Base-by-base conservation (phyloP, 2,329 filamentous ascomycete species). In the Alternaria sp. region DNA sequence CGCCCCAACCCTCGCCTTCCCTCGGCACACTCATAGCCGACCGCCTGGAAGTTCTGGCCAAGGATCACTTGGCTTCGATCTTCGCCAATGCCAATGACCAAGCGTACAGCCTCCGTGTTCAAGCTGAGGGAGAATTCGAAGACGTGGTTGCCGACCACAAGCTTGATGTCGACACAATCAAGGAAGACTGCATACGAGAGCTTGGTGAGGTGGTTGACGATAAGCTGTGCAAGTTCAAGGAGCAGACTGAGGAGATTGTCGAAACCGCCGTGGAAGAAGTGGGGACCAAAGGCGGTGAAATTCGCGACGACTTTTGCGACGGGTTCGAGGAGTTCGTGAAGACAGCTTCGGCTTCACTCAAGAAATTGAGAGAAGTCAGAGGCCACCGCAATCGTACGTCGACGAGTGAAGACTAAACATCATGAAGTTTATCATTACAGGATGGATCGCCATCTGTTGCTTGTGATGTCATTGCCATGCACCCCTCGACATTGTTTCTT, bases 121-220 rank as follows among this genome's bases (percentile, higher is more conserved):
- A 26, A 7, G 65, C 65, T 11, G 63, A 67, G 3, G 52, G 53
- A 7, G 58, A 69, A 6, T 64, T 69, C 21, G 32, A 54, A 11
- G 65, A 66, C 5, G 44, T 63, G 10, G 11, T 68, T 5, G 62
- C 57, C 4, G 62, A 68, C 5, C 44, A 62, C 9, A 59, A 56
- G 25, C 19, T 61, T 8, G 49, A 63, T 11, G 28, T 63, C 7
- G 36, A 17, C 4, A 46, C 52, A 10, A 47, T 50, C 36, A 66
- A 61, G 30, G 51, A 63, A 11, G 61, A 61, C 17, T 43, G 50
- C 19, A 50, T 63, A 8, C 36, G 12, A 6, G 59, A 65, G 15
- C 19, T 62, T 45, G 43, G 61, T 21, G 47, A 46, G 7, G 49
- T 56, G 2, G 40, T 59, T 4, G 26, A 59, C 26, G 51, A 63